Percentiles rank a stretch among this genome's conserved stretches.
Evolutionary conservation across 2,329 filamentous ascomycete genomes (phyloP).

Genomic region (Botrytis aclada): DNA sequence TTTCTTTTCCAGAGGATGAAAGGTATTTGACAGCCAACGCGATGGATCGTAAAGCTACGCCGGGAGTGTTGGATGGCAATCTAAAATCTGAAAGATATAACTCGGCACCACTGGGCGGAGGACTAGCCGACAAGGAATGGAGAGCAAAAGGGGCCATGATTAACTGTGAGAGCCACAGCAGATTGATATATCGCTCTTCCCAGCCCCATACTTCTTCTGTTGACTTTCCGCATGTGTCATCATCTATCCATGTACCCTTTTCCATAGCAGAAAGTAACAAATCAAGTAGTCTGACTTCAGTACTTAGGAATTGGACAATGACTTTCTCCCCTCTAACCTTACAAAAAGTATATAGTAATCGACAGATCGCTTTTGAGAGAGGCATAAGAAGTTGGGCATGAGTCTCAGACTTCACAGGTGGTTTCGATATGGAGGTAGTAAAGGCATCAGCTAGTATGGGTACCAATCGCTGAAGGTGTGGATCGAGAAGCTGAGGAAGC

Average conservation of each 20-base stretch:
- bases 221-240: not conserved
- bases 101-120: slow-evolving; percentile 46
- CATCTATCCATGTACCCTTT: slow-evolving; percentile 37
- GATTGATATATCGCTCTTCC: slow-evolving; percentile 84
- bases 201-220: slow-evolving; percentile 56
- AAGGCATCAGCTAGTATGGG: slow-evolving; percentile 74
- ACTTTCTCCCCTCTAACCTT: slow-evolving; percentile 94
- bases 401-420: slow-evolving; percentile 39
- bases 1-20: slow-evolving; percentile 75
- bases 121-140: slow-evolving; percentile 70
- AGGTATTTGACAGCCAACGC: slow-evolving; percentile 70
- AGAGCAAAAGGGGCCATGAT: slow-evolving; percentile 88
- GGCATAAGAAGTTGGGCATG: slow-evolving; percentile 36
- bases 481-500: slow-evolving; percentile 88
- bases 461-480: slow-evolving; percentile 72
- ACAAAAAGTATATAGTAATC: slow-evolving; percentile 83
- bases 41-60: slow-evolving; percentile 67
- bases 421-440: slow-evolving; percentile 58
- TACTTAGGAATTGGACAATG: slow-evolving; percentile 84
- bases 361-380: slow-evolving; percentile 62
- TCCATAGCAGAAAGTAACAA: slow-evolving; percentile 74
- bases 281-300: slow-evolving; percentile 83
- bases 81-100: slow-evolving; percentile 46
- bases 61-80: slow-evolving; percentile 61
- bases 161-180: slow-evolving; percentile 84